These are phyloP conservation scores for Brassica cretica DNA, from an alignment of 345 rosid species.

Conservation along the genomic window DNA sequence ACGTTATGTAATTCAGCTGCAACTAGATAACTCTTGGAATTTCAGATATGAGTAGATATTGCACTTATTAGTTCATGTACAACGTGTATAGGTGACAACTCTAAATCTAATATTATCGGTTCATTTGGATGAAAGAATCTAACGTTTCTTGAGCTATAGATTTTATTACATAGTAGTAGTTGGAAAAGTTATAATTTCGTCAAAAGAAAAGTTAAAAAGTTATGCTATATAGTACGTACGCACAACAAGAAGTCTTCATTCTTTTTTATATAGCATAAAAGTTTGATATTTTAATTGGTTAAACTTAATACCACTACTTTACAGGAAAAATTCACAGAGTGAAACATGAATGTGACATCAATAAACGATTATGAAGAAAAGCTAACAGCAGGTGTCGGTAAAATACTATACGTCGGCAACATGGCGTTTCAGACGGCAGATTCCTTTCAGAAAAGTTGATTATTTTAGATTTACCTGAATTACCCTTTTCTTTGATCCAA, in stretches of 20 bases:
- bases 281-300: not conserved
- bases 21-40: not conserved
- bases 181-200: not conserved
- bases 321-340: not conserved
- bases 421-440: slow-evolving; percentile 8
- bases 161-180: slow-evolving; percentile 11
- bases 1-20: slow-evolving; percentile 7
- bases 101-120: not conserved
- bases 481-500: slow-evolving; percentile 2
- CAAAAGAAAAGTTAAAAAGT: slow-evolving; percentile 2
- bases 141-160: not conserved
- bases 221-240: not conserved
- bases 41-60: slow-evolving; percentile 14
- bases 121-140: not conserved
- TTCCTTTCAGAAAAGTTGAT: not conserved
- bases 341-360: not conserved
- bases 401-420: slow-evolving; percentile 21
- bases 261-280: not conserved
- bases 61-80: not conserved
- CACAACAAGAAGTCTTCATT: not conserved
- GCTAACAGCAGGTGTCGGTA: slow-evolving; percentile 28
- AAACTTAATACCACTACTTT: not conserved
- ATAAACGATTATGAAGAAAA: not conserved
- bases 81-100: not conserved
- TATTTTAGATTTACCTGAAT: not conserved